Conservation (phyloP, 345 rosid species). For the Linum trigynum region DNA sequence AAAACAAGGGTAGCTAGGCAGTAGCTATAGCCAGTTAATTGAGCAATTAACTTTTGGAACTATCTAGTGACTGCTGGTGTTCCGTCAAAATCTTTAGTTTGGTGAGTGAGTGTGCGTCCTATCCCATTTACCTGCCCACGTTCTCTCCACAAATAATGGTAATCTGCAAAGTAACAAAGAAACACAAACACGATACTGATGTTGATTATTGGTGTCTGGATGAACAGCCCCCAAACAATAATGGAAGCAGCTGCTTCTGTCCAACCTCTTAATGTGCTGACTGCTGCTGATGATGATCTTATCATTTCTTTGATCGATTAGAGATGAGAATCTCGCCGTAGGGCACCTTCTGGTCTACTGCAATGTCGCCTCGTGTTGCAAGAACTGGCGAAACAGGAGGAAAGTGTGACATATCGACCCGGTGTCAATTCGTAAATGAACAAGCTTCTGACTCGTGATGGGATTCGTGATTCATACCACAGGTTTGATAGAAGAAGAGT, state of each 20-base stretch:
- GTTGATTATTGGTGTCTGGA: not conserved
- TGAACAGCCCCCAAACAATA: not conserved
- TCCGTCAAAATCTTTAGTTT: not conserved
- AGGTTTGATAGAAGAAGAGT: constrained; percentile 67
- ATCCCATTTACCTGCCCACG: not conserved
- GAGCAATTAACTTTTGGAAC: not conserved
- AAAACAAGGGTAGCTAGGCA: no score
- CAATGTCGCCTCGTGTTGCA: constrained; percentile 44
- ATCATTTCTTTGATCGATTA: constrained; percentile 52
- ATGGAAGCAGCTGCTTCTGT: not conserved
- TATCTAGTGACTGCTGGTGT: not conserved
- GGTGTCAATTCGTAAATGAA: not conserved
- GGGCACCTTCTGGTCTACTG: constrained; percentile 50
- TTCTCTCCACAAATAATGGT: not conserved
- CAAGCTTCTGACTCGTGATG: not conserved
- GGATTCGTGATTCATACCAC: constrained; percentile 34
- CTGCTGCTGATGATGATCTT: not conserved
- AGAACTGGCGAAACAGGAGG: constrained; percentile 42
- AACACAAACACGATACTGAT: not conserved
- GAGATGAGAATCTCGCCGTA: constrained; percentile 69
- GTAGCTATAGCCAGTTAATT: not conserved
- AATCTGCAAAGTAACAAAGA: not conserved
- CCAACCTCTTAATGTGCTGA: not conserved
- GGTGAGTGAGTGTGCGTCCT: not conserved
- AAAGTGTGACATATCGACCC: not conserved